Percentiles rank a stretch among this genome's conserved stretches.
These are phyloP conservation scores for Fusarium heterosporum DNA, from an alignment of 2,329 filamentous ascomycete species.

Conservation along the genomic window DNA sequence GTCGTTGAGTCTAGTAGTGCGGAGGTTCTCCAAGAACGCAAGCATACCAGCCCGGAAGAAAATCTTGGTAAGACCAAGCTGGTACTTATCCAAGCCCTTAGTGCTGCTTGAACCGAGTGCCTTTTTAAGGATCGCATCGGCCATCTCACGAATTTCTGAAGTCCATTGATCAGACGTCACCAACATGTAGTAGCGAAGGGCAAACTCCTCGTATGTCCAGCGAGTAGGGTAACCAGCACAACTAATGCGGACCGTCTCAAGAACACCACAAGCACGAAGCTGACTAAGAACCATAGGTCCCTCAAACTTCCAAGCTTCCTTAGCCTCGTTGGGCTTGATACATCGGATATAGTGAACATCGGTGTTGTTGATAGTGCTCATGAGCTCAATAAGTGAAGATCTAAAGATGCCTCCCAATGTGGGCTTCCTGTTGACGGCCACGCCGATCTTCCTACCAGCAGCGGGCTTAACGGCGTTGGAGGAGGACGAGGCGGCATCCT, in stretches of 20 bases:
- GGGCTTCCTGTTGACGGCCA: conserved; percentile 94
- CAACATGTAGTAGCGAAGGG: conserved; percentile 97
- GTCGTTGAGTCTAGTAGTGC: conserved; percentile 89
- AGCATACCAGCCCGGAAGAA: conserved; percentile 99
- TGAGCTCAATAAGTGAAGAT: conserved; percentile 96
- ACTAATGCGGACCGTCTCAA: conserved; percentile 97
- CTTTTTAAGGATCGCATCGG: conserved; percentile 88
- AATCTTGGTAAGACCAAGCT: conserved; percentile 97
- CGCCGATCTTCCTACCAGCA: conserved; percentile 86
- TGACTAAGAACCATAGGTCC: conserved; percentile 99
- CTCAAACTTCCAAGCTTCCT: conserved; percentile 97
- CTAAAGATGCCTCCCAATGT: conserved; percentile 99
- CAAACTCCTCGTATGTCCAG: conserved; percentile 99
- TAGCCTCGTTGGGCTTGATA: conserved; percentile 98
- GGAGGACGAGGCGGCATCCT: conserved; percentile 76
- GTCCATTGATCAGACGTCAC: conserved; percentile 92
- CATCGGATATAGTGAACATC: conserved; percentile 99
- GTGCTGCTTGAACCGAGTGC: conserved; percentile 83
- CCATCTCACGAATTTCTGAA: conserved; percentile 92
- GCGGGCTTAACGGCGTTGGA: conserved; percentile 82
- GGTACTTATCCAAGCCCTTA: conserved; percentile 89
- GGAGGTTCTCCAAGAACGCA: conserved; percentile 93
- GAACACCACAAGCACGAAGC: conserved; percentile 95
- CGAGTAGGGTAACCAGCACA: conserved; percentile 96
- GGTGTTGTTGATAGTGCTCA: conserved; percentile 97